These are phyloP conservation scores for Chlorella ohadii DNA, from an alignment of 139 green algal species.

Conservation along the genomic window DNA sequence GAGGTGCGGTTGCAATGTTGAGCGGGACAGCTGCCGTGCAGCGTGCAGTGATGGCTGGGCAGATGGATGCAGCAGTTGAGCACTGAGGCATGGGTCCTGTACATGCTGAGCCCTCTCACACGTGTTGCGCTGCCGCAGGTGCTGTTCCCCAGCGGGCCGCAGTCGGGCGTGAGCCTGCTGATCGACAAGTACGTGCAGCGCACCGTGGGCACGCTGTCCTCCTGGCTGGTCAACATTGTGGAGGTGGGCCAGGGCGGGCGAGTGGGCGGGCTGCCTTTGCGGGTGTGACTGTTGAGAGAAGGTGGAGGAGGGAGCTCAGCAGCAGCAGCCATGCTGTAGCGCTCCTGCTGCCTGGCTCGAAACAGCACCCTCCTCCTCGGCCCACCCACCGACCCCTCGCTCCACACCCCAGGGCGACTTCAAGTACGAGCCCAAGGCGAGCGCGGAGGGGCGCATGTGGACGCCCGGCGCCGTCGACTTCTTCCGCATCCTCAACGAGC, in stretches of 20 bases:
- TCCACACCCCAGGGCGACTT: slow-evolving; percentile 50
- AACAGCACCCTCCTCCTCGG: too few species aligned
- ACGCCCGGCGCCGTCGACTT: slow-evolving; percentile 88
- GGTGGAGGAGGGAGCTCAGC: too few species aligned
- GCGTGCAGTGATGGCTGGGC: too few species aligned
- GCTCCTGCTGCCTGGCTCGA: too few species aligned
- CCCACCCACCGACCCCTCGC: too few species aligned
- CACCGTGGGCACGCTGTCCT: slow-evolving; percentile 68
- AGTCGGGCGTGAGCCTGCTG: slow-evolving; percentile 68
- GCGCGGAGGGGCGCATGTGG: slow-evolving; percentile 70
- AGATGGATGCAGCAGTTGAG: too few species aligned
- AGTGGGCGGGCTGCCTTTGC: background rate
- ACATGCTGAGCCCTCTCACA: too few species aligned
- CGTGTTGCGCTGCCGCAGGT: too few species aligned
- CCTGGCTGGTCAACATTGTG: slow-evolving; percentile 89
- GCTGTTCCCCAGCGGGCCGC: slow-evolving; percentile 38
- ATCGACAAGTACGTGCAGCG: slow-evolving; percentile 80
- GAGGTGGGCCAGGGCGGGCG: slow-evolving; percentile 30
- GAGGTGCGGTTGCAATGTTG: background rate
- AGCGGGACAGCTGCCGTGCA: too few species aligned
- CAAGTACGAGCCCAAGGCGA: slow-evolving; percentile 61
- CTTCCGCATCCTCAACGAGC: slow-evolving; percentile 92
- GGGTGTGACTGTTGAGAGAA: too few species aligned
- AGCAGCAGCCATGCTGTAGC: too few species aligned
- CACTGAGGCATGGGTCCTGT: too few species aligned